Conservation (phyloP, 805 yeast species). For the Torulaspora indica region DNA sequence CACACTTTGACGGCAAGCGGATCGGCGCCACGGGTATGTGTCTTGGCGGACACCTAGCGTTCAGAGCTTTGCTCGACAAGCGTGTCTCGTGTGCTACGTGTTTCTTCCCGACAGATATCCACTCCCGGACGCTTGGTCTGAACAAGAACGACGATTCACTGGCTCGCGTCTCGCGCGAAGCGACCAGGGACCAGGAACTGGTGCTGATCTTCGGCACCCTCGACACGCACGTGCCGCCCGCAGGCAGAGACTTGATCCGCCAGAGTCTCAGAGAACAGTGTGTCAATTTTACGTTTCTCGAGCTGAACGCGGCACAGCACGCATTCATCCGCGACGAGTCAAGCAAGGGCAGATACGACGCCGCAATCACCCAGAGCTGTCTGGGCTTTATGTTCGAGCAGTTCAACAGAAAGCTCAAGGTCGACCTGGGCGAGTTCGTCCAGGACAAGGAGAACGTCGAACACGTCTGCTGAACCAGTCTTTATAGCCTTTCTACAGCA, state of each 20-base stretch:
- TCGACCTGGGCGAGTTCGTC: slow-evolving; percentile 62
- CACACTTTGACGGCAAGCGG: slow-evolving; percentile 59
- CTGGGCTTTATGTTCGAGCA: slow-evolving; percentile 64
- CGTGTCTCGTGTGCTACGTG: slow-evolving; percentile 65
- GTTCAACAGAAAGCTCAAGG: slow-evolving; percentile 61
- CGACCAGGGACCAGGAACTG: slow-evolving; percentile 52
- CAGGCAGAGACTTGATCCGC: slow-evolving; percentile 70
- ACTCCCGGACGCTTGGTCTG: slow-evolving; percentile 58
- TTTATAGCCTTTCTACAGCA: no score
- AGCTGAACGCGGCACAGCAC: slow-evolving; percentile 74
- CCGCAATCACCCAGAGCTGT: slow-evolving; percentile 67
- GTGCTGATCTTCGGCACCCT: slow-evolving; percentile 70
- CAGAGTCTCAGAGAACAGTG: slow-evolving; percentile 51
- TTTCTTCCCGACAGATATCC: slow-evolving; percentile 79
- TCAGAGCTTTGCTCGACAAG: slow-evolving; percentile 56
- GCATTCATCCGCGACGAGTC: slow-evolving; percentile 77
- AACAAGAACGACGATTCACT: slow-evolving; percentile 64
- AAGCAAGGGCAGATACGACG: slow-evolving; percentile 76
- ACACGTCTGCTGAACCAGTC: slow-evolving; percentile 51
- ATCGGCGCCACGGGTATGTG: slow-evolving; percentile 87
- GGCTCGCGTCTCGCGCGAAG: slow-evolving; percentile 46
- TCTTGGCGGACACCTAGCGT: slow-evolving; percentile 78
- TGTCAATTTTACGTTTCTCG: slow-evolving; percentile 66
- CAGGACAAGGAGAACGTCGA: slow-evolving; percentile 49
- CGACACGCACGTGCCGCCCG: slow-evolving; percentile 76